Evolutionary conservation across 164 flowering plant genomes (phyloP).

Genomic region (Macadamia tetraphylla): DNA sequence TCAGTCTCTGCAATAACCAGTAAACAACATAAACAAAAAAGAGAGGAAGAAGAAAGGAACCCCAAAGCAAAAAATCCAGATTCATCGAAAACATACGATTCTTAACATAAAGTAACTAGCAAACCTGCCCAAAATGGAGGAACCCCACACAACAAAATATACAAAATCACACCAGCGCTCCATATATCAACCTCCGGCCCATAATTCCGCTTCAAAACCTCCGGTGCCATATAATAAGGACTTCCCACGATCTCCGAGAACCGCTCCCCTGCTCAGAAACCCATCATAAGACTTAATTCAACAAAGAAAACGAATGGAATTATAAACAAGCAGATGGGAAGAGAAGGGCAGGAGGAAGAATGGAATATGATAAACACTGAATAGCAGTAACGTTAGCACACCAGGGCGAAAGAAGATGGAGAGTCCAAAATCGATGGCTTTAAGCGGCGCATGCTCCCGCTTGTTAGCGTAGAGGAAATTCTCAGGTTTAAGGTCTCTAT

Average conservation of each 20-base stretch:
- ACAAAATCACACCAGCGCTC: slow-evolving; percentile 86
- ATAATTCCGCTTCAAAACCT: slow-evolving; percentile 86
- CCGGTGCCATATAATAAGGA: slow-evolving; percentile 99
- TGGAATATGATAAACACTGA: no score
- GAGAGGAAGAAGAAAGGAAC: neutral
- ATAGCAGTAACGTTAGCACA: slow-evolving; percentile 8
- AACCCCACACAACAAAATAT: slow-evolving; percentile 81
- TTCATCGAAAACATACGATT: neutral
- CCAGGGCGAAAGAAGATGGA: slow-evolving; percentile 85
- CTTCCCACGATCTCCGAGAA: slow-evolving; percentile 93
- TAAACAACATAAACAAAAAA: neutral
- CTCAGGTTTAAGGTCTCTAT: slow-evolving; percentile 94
- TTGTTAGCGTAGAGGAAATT: slow-evolving; percentile 87
- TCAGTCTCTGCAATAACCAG: slow-evolving; percentile 58
- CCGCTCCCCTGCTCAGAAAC: slow-evolving; percentile 21
- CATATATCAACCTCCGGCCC: slow-evolving; percentile 90
- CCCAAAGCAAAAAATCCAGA: neutral
- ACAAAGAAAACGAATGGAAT: neutral
- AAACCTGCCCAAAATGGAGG: slow-evolving; percentile 96
- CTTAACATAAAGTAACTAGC: slow-evolving; percentile 9
- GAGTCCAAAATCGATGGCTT: slow-evolving; percentile 93
- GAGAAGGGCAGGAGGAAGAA: slow-evolving; percentile 14
- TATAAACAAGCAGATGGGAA: no score
- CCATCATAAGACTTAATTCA: neutral
- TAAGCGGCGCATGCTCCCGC: slow-evolving; percentile 71